phyloP scores from a whole-genome alignment of 768 basidiomycete species.

The Naganishia randhawae region DNA sequence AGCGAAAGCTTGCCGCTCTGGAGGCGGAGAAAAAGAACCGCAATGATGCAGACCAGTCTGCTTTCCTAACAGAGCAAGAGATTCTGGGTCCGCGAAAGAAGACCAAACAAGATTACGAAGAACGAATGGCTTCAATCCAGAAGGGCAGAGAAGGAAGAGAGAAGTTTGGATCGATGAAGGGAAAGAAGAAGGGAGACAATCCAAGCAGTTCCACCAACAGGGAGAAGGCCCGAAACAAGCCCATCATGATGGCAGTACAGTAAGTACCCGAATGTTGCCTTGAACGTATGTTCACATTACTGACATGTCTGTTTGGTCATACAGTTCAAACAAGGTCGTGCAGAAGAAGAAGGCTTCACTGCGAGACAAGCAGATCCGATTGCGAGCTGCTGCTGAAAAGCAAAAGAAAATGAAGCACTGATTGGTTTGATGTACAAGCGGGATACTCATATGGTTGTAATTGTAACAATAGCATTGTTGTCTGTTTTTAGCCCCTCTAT shows the following conservation, averaged over 20 bases:
- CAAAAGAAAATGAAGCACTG: slow-evolving; percentile 44
- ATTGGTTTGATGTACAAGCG: background rate
- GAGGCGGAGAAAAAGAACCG: slow-evolving; percentile 64
- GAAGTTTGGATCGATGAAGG: slow-evolving; percentile 83
- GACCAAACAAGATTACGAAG: slow-evolving; percentile 85
- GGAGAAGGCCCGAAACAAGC: slow-evolving; percentile 90
- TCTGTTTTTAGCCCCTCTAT: background rate
- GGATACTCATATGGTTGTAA: slow-evolving; percentile 17
- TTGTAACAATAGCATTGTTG: background rate
- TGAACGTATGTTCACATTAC: background rate
- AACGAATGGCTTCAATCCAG: slow-evolving; percentile 83
- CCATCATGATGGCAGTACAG: slow-evolving; percentile 65
- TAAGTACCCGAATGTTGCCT: slow-evolving; percentile 32
- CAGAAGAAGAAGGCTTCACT: slow-evolving; percentile 51
- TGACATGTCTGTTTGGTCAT: background rate
- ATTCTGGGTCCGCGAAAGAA: slow-evolving; percentile 93
- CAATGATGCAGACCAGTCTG: slow-evolving; percentile 52
- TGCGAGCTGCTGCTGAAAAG: slow-evolving; percentile 47
- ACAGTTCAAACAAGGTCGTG: slow-evolving; percentile 48
- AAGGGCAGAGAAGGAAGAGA: slow-evolving; percentile 92
- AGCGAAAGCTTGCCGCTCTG: slow-evolving; percentile 80
- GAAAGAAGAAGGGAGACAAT: slow-evolving; percentile 79
- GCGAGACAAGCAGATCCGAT: slow-evolving; percentile 49
- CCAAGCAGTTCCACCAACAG: slow-evolving; percentile 84
- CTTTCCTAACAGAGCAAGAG: slow-evolving; percentile 81